phyloP scores from a whole-genome alignment of 169 alveolate species.

The Plasmodium vinckei region DNA sequence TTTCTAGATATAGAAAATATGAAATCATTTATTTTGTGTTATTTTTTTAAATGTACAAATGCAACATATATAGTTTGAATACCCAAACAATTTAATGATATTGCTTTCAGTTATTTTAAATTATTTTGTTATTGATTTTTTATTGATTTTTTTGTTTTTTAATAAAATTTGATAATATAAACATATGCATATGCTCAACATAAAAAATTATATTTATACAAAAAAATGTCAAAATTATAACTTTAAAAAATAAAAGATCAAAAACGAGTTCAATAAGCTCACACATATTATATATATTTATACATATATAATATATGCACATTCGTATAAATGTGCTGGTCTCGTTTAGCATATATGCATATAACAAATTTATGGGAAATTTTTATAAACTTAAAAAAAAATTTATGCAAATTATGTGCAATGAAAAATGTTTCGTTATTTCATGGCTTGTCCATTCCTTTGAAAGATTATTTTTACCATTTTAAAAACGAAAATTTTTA shows the following conservation, averaged over 20 bases:
- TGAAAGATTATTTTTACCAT: neutral
- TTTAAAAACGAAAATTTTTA: constrained; percentile 92
- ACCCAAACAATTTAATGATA: too few relatives aligned
- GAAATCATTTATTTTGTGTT: neutral
- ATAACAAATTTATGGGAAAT: too few relatives aligned
- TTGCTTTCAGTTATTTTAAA: neutral
- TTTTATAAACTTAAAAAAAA: too few relatives aligned
- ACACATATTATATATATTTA: neutral
- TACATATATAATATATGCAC: neutral
- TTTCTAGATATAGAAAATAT: constrained; percentile 9
- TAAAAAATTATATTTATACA: constrained; percentile 29
- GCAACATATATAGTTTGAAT: too few relatives aligned
- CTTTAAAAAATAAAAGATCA: neutral
- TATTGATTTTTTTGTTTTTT: neutral
- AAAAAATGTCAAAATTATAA: constrained; percentile 5
- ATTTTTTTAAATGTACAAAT: too few relatives aligned
- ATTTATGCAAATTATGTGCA: neutral
- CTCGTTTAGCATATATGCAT: too few relatives aligned
- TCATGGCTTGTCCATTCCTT: too few relatives aligned
- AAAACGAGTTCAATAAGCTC: neutral
- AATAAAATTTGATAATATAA: neutral
- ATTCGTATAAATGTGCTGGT: neutral
- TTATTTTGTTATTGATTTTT: neutral
- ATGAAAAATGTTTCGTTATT: too few relatives aligned
- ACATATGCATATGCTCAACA: constrained; percentile 2